A percentile compares a stretch with the other conserved stretches of the same genome.
Evolutionary conservation across 208 protist genomes (phyloP).

Genomic region (Naegleria lovaniensis): DNA sequence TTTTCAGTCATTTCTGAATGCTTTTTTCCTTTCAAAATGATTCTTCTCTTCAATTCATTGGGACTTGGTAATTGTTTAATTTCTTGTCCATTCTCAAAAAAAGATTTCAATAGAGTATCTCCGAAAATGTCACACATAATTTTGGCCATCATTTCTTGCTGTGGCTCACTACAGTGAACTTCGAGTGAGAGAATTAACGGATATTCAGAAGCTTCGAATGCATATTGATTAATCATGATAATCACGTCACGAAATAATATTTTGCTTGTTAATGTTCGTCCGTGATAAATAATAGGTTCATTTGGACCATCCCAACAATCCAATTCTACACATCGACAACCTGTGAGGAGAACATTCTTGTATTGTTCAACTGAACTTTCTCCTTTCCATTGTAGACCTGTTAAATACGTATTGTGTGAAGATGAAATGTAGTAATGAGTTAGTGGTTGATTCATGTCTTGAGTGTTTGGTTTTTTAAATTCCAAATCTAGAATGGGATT

Average conservation of each 20-base stretch:
- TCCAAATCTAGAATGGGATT: slow-evolving; percentile 15
- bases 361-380: slow-evolving; percentile 42
- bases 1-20: neutral
- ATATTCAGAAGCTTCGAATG: slow-evolving; percentile 54
- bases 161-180: slow-evolving; percentile 51
- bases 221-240: slow-evolving; percentile 47
- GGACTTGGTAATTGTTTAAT: neutral
- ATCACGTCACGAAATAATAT: slow-evolving; percentile 56
- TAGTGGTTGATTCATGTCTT: slow-evolving; percentile 66
- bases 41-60: neutral
- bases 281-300: slow-evolving; percentile 68
- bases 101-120: slow-evolving; percentile 11
- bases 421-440: slow-evolving; percentile 77
- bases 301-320: slow-evolving; percentile 69
- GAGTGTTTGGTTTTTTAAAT: slow-evolving; percentile 37
- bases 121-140: slow-evolving; percentile 48
- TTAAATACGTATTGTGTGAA: slow-evolving; percentile 91
- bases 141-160: slow-evolving; percentile 59
- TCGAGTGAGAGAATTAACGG: slow-evolving; percentile 69
- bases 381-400: slow-evolving; percentile 73
- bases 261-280: slow-evolving; percentile 60
- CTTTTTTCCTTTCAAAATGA: neutral
- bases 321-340: slow-evolving; percentile 59
- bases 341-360: slow-evolving; percentile 31
- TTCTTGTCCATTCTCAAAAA: neutral